Percentiles rank a stretch among this genome's conserved stretches.
These are phyloP conservation scores for Colletotrichum neosansevieriae DNA, from an alignment of 2,329 filamentous ascomycete genomes.

Conservation along the genomic window DNA sequence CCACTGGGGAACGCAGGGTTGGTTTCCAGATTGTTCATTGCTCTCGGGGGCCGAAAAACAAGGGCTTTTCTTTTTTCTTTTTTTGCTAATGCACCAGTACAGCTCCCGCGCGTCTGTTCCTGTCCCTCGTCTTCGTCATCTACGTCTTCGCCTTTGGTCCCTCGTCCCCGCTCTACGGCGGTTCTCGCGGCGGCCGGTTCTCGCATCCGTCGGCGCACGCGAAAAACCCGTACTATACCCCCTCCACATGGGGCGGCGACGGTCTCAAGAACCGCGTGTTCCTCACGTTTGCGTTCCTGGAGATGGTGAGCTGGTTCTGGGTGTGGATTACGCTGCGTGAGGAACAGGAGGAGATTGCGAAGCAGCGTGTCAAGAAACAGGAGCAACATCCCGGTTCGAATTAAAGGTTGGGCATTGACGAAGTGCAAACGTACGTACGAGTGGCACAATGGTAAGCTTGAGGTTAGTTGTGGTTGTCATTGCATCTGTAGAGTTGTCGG, in stretches of 20 bases:
- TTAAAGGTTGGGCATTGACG: background rate
- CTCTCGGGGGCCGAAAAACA: slow-evolving; percentile 28
- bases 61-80: background rate
- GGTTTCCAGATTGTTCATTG: slow-evolving; percentile 42
- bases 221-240: slow-evolving; percentile 51
- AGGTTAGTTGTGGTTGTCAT: background rate
- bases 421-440: no score
- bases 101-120: slow-evolving; percentile 74
- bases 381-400: background rate
- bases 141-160: slow-evolving; percentile 74
- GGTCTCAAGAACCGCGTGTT: slow-evolving; percentile 85
- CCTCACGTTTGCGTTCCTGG: slow-evolving; percentile 87
- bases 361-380: slow-evolving; percentile 52
- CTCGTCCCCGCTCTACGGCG: slow-evolving; percentile 61
- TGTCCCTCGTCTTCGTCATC: slow-evolving; percentile 71
- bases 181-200: slow-evolving; percentile 47
- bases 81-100: background rate
- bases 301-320: slow-evolving; percentile 91
- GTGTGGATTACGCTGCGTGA: slow-evolving; percentile 78
- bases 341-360: slow-evolving; percentile 62
- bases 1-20: slow-evolving; percentile 76
- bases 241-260: slow-evolving; percentile 67
- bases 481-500: background rate
- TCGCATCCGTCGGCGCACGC: slow-evolving; percentile 51
- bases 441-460: background rate